Evolutionary conservation across 192 early-diverging fungal genomes (phyloP).

Genomic region (Backusella mclennaniae): DNA sequence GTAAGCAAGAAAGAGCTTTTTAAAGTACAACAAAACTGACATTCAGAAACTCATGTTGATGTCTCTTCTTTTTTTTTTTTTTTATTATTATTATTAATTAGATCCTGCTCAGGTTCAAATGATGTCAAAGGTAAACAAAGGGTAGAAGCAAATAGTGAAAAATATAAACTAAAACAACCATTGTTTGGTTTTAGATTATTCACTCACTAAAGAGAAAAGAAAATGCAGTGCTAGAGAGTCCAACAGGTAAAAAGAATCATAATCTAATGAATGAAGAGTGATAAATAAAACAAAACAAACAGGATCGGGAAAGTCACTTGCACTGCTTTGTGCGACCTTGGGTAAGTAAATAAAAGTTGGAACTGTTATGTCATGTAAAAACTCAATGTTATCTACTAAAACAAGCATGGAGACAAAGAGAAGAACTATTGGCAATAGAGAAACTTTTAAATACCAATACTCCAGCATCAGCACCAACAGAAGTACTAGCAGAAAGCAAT

Average conservation of each 20-base stretch:
- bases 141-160: neutral
- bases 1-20: neutral
- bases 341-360: constrained; percentile 40
- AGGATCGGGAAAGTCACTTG: constrained; percentile 81
- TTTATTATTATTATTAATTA: neutral
- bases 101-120: constrained; percentile 20
- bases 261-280: neutral
- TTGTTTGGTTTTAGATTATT: constrained; percentile 30
- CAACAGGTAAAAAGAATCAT: constrained; percentile 42
- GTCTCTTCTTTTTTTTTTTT: too few relatives aligned
- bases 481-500: neutral
- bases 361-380: neutral
- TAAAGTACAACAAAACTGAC: too few relatives aligned
- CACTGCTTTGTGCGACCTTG: constrained; percentile 65
- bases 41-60: neutral
- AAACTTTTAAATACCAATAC: neutral
- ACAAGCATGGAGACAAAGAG: constrained; percentile 20
- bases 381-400: neutral
- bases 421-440: neutral
- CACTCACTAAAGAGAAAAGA: constrained; percentile 46
- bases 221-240: constrained; percentile 71
- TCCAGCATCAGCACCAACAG: neutral
- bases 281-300: neutral
- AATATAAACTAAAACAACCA: neutral
- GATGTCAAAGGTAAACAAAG: constrained; percentile 3